These are phyloP conservation scores for Citrullus mucosospermus DNA, from an alignment of 306 rosid genomes.

Conservation along the genomic window DNA sequence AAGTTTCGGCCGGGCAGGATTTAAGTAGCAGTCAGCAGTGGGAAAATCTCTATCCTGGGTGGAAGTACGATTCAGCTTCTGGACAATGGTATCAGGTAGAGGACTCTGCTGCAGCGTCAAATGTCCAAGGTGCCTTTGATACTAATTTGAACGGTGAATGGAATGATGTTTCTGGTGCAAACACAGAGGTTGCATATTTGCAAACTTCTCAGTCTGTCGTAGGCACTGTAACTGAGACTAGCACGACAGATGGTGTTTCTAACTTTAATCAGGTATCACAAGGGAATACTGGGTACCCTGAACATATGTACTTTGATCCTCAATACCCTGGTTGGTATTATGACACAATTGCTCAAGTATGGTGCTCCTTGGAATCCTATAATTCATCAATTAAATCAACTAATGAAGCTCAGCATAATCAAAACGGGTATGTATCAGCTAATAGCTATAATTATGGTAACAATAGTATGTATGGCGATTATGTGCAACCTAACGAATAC, in stretches of 20 bases:
- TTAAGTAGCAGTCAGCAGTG: conserved; percentile 40
- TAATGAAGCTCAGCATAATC: conserved; percentile 25
- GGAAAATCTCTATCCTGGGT: conserved; percentile 79
- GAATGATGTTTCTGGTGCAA: conserved; percentile 27
- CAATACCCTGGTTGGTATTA: conserved; percentile 78
- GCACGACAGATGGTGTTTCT: conserved; percentile 30
- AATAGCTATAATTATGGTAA: conserved; percentile 13
- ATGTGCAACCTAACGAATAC: conserved; percentile 23
- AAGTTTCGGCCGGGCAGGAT: conserved; percentile 34
- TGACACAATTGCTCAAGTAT: conserved; percentile 54
- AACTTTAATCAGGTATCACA: conserved; percentile 44
- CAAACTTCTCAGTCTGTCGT: conserved; percentile 34
- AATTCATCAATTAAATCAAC: conserved; percentile 32
- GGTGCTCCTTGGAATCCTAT: conserved; percentile 56
- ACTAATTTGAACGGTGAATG: conserved; percentile 23
- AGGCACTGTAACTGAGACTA: conserved; percentile 41
- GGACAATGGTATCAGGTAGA: conserved; percentile 78
- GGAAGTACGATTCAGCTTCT: conserved; percentile 48
- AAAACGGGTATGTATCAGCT: conserved; percentile 34
- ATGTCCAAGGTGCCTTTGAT: conserved; percentile 21
- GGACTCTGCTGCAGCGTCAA: conserved; percentile 14
- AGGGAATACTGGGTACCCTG: conserved; percentile 53
- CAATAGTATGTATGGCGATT: conserved; percentile 22
- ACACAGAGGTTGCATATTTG: conserved; percentile 33
- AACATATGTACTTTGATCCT: conserved; percentile 69